A percentile compares a stretch with the other conserved stretches of the same genome.
These are phyloP conservation scores for Myxozyma neotropica DNA, from an alignment of 805 yeast species.

Conservation along the genomic window DNA sequence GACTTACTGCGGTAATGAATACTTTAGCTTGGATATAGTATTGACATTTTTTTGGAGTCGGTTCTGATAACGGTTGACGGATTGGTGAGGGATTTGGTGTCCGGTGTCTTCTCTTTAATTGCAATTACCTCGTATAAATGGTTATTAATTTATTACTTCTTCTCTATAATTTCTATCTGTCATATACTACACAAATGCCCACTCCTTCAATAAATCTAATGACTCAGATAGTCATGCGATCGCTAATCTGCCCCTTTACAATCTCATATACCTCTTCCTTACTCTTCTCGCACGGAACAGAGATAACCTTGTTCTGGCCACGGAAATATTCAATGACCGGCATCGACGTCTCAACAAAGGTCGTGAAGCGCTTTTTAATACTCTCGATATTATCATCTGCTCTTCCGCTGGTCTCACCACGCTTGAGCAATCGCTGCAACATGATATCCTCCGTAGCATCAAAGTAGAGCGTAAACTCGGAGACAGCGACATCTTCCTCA, in stretches of 20 bases:
- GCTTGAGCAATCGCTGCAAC: conserved; percentile 79
- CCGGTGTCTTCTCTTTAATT: too few species aligned
- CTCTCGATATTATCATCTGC: conserved; percentile 90
- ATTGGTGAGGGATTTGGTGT: too few species aligned
- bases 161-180: neutral
- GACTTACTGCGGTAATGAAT: neutral
- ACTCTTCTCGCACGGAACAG: conserved; percentile 74
- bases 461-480: conserved; percentile 47
- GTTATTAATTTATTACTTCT: too few species aligned
- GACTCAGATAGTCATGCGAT: conserved; percentile 32
- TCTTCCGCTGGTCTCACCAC: conserved; percentile 95
- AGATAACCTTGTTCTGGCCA: conserved; percentile 63
- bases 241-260: conserved; percentile 67
- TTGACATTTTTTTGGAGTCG: too few species aligned
- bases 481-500: conserved; percentile 62
- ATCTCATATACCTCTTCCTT: conserved; percentile 71
- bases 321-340: conserved; percentile 84
- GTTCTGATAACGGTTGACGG: too few species aligned
- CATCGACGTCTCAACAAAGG: conserved; percentile 84
- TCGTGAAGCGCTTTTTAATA: conserved; percentile 83
- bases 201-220: neutral
- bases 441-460: conserved; percentile 77
- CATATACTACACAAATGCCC: neutral
- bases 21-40: neutral
- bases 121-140: too few species aligned